These are phyloP conservation scores for Fusarium brachygibbosum DNA, from an alignment of 2,329 filamentous ascomycete genomes.

Conservation along the genomic window DNA sequence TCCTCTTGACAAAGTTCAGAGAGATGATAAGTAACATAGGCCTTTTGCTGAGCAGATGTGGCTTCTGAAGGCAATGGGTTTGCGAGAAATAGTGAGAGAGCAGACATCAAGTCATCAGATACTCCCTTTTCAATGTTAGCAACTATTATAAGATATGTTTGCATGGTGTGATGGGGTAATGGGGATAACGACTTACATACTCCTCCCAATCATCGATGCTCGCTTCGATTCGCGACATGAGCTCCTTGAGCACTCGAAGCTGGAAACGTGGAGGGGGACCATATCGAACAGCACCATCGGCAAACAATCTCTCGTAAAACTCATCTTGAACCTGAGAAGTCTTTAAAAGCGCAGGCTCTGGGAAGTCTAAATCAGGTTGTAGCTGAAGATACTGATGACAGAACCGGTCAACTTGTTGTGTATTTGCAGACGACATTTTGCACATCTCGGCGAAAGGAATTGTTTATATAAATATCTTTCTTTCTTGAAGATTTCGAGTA, in stretches of 20 bases:
- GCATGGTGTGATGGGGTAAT: too few species aligned
- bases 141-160: not conserved
- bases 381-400: conserved; percentile 85
- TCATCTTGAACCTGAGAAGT: conserved; percentile 73
- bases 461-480: not conserved
- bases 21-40: conserved; percentile 78
- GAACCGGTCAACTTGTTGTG: conserved; percentile 63
- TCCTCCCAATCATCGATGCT: conserved; percentile 85
- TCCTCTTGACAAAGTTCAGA: conserved; percentile 50
- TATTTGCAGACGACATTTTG: conserved; percentile 37
- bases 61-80: conserved; percentile 74
- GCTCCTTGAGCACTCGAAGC: conserved; percentile 77
- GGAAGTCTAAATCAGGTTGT: conserved; percentile 74
- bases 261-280: conserved; percentile 78
- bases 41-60: conserved; percentile 76
- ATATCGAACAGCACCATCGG: conserved; percentile 65
- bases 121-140: conserved; percentile 74
- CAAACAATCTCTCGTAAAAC: conserved; percentile 77
- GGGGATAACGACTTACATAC: conserved; percentile 91
- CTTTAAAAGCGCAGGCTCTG: conserved; percentile 69
- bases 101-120: conserved; percentile 81
- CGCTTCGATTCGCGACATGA: conserved; percentile 77
- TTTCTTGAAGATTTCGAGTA: conserved; percentile 7
- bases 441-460: not conserved
- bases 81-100: conserved; percentile 74